phyloP scores from a whole-genome alignment of 441 rosid species.

The Isatis lusitanica region DNA sequence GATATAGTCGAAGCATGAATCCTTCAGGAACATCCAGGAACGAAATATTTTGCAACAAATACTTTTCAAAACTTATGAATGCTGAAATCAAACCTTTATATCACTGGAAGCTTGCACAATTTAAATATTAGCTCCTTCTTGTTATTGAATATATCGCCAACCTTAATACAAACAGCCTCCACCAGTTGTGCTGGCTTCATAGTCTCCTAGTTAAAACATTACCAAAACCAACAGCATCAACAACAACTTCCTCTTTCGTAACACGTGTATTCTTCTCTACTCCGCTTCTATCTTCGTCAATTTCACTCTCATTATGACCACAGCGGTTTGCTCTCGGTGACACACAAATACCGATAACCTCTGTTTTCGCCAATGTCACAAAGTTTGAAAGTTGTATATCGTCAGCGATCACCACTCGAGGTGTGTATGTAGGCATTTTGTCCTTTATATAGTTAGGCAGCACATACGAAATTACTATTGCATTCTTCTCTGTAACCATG shows the following conservation, averaged over 20 bases:
- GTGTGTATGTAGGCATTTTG: neutral
- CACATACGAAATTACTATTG: neutral
- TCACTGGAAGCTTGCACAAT: neutral
- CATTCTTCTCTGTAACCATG: neutral
- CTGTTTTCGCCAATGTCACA: too few species aligned
- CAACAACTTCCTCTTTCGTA: too few species aligned
- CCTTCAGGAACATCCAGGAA: neutral
- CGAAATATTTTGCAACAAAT: neutral
- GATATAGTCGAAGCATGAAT: neutral
- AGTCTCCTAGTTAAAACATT: neutral
- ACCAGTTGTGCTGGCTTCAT: neutral
- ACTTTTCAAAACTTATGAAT: neutral
- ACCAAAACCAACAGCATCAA: too few species aligned
- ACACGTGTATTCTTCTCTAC: too few species aligned
- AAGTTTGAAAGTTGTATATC: neutral
- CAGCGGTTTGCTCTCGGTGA: too few species aligned
- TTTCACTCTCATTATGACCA: too few species aligned
- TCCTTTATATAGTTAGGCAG: neutral
- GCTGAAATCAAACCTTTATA: neutral
- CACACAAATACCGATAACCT: too few species aligned
- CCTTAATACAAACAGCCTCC: neutral
- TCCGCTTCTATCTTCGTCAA: too few species aligned
- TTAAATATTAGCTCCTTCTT: neutral
- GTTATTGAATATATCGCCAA: neutral
- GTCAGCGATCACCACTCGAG: neutral